Base-by-base conservation (phyloP, 116 monocot genomes). In the Zostera marina region DNA sequence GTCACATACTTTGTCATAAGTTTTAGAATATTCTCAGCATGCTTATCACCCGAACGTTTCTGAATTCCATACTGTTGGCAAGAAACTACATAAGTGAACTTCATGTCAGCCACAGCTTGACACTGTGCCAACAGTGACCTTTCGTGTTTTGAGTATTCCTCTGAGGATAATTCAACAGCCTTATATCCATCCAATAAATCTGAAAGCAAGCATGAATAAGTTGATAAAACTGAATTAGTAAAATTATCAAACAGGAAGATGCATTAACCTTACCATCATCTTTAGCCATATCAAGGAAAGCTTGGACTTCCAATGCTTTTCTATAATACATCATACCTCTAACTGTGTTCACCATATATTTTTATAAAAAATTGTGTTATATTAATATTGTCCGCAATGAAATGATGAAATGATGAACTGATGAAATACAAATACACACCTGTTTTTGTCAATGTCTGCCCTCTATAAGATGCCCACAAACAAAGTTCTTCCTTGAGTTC, bases 291-390 rank as follows among this genome's bases (percentile, higher is more conserved):
- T 93, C 93, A 63, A 93, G 79, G 65, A 93, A 93, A 67, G 88
- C 74, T 60, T 93, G 88, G 72, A 93, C 84, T 52, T 75, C 79
- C 79, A 93, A 66, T 54, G 93, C 93, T 72, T 88, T 79, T 11
- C 84, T 69, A 41, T 93, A 79, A 67, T 93, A 93, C 93, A 93
- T 93, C 93, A 93, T 93, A 42, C 93, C 93, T 68, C 93, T 83
- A 53, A 84, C 92, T 92, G 72, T 32, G 32, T 32, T 32, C 0
- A 32, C 4, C 32, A 32, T 32, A 32, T 32, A 32, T 32, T 32
- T 32, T 32, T 32, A 32, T 32, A 32, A 32, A 32, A 32, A 32
- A 32, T 32, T 3, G 32, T 32, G 5, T 32, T 32, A 32, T 32
- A 32, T 32, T 62, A 9, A 20, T n/a, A 46, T 45, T 8, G 0